Percentiles rank a stretch among this genome's conserved stretches.
Conservation (phyloP, 345 rosid genomes). For the Citrus trifoliata region DNA sequence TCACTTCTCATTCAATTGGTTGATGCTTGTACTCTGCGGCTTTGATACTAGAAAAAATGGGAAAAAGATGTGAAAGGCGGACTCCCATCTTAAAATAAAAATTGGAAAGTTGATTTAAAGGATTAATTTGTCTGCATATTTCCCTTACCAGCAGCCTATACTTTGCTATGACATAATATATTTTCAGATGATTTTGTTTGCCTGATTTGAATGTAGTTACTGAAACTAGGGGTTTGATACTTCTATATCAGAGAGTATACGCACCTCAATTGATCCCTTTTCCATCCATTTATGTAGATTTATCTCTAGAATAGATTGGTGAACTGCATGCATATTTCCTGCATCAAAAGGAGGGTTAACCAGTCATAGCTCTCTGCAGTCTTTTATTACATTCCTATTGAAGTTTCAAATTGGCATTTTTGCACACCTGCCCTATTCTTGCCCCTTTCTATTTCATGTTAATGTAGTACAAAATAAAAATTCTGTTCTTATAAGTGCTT, state of each 20-base stretch:
- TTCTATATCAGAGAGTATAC: not conserved
- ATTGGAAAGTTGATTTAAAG: not conserved
- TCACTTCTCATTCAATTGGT: not conserved
- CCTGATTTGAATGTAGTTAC: not conserved
- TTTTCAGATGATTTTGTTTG: not conserved
- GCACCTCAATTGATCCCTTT: not conserved
- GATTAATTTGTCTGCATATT: not conserved
- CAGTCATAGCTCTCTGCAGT: not conserved
- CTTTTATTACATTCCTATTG: not conserved
- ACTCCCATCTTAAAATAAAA: not conserved
- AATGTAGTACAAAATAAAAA: not conserved
- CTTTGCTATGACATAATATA: not conserved
- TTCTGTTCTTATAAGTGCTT: not conserved
- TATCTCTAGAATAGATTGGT: not conserved
- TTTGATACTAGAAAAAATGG: not conserved
- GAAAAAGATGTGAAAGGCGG: not conserved
- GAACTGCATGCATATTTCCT: not conserved
- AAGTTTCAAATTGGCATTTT: not conserved
- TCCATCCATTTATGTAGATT: not conserved
- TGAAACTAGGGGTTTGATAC: not conserved
- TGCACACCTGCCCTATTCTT: not conserved
- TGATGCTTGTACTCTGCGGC: not conserved
- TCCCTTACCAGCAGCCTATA: not conserved
- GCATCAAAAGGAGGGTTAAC: not conserved
- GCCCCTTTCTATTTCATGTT: not conserved